Evolutionary conservation across 2,329 filamentous ascomycete species (phyloP), one percentile per base, ranked within the genome.

Genomic region (Colletotrichum noveboracense): DNA sequence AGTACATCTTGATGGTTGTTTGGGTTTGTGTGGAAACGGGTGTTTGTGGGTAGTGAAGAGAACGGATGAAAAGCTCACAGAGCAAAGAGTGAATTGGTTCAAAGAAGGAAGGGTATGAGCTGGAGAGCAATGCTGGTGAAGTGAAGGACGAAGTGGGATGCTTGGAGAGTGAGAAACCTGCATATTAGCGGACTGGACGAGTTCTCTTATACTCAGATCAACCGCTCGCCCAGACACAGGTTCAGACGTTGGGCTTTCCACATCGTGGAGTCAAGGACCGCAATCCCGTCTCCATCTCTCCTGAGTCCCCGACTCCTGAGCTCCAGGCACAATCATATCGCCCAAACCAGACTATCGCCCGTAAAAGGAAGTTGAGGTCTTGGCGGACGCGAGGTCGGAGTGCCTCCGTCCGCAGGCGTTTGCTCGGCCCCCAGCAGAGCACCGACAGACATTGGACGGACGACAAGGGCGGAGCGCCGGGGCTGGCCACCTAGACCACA

Each of bases 51-150:
- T 61, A 30, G 43, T 38, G 43, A 68, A 68, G 18, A 68, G 58
- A 75, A 68, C 38, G 64, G 56, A 75, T 65, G 72, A 52, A 75
- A 36, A 66, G 72, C 72, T 75, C 72, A 71, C 72, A 75, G 72
- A 75, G 72, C 72, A 75, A 71, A 75, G 72, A 75, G 52, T 67
- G 72, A 66, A 75, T 58, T 43, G 38, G 30, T 52, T 24, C 58
- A 62, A 62, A 62, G 58, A 64, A 75, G 66, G 43, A 73, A 70
- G 43, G 43, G 58, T 30, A 52, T 28, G 64, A 65, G 73, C 56
- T 73, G 64, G 38, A 73, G 70, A 68, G 70, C 58, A 65, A 75
- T 58, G 73, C 48, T 60, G 21, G 34, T 66, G 64, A 75, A 73
- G 70, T 58, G 73, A 75, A 73, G 34, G 70, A 68, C 58, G 43